phyloP scores from a whole-genome alignment of 176 grass and related monocot species.

The Oryza nivara region DNA sequence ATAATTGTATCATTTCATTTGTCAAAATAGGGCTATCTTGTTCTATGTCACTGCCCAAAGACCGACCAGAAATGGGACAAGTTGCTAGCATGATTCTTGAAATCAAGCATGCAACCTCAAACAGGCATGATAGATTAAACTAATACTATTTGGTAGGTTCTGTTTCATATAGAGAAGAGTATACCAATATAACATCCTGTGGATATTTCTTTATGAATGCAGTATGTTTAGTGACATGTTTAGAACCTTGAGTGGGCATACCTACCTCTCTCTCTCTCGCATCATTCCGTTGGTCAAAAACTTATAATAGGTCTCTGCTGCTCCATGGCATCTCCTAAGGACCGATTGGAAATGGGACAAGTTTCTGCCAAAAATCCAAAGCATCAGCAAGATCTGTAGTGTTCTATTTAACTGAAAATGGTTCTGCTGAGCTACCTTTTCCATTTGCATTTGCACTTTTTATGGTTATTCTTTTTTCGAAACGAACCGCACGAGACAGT shows the following conservation, averaged over 20 bases:
- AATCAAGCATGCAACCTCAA: slow-evolving; percentile 34
- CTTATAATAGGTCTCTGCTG: slow-evolving; percentile 36
- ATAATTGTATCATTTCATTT: slow-evolving; percentile 44
- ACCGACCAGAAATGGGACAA: slow-evolving; percentile 32
- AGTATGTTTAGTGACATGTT: too few species aligned
- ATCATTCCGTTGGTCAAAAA: slow-evolving; percentile 33
- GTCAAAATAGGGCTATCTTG: slow-evolving; percentile 40
- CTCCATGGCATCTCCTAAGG: slow-evolving; percentile 33
- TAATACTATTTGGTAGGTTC: too few species aligned
- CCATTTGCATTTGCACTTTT: too few species aligned
- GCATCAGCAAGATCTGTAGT: neutral
- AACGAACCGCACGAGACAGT: too few species aligned
- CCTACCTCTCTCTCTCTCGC: neutral
- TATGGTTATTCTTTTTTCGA: too few species aligned
- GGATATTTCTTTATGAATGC: too few species aligned
- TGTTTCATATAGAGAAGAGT: too few species aligned
- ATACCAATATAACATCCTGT: too few species aligned
- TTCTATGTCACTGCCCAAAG: slow-evolving; percentile 31
- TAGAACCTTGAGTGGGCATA: too few species aligned
- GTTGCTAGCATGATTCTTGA: slow-evolving; percentile 34
- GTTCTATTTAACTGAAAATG: too few species aligned
- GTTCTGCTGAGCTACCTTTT: too few species aligned
- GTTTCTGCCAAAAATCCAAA: slow-evolving; percentile 27
- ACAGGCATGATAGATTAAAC: neutral
- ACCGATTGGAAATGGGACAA: slow-evolving; percentile 32